Conservation (phyloP, 2,329 filamentous ascomycete genomes). For the Hymenoscyphus repandus region DNA sequence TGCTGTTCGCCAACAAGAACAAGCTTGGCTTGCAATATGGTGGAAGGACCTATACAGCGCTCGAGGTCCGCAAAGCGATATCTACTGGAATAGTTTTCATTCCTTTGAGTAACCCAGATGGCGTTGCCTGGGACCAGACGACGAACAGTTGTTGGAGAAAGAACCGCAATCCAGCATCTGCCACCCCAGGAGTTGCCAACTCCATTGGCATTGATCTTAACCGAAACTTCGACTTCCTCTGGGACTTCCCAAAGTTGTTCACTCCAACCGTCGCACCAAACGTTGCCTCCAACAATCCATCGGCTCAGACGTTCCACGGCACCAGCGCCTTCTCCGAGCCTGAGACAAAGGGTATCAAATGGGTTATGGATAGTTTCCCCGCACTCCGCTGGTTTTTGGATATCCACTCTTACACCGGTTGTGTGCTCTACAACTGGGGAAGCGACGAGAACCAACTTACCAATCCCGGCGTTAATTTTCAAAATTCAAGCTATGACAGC, state of each 20-base stretch:
- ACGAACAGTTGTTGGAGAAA: slow-evolving; percentile 49
- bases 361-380: slow-evolving; percentile 43
- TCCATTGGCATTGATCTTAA: slow-evolving; percentile 48
- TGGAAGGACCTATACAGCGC: slow-evolving; percentile 43
- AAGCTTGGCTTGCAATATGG: slow-evolving; percentile 47
- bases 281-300: slow-evolving; percentile 39
- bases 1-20: slow-evolving; percentile 47
- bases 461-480: slow-evolving; percentile 44
- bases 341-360: slow-evolving; percentile 49
- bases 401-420: slow-evolving; percentile 48
- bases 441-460: slow-evolving; percentile 47
- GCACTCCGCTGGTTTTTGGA: slow-evolving; percentile 53
- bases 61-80: slow-evolving; percentile 46
- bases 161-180: slow-evolving; percentile 45
- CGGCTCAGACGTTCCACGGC: slow-evolving; percentile 42
- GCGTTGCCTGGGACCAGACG: slow-evolving; percentile 45
- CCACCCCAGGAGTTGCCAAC: slow-evolving; percentile 21
- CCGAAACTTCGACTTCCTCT: slow-evolving; percentile 53
- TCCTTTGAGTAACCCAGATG: slow-evolving; percentile 48
- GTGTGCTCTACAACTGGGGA: slow-evolving; percentile 52
- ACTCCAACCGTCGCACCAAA: slow-evolving; percentile 33
- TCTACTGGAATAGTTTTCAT: slow-evolving; percentile 48
- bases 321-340: slow-evolving; percentile 47
- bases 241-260: slow-evolving; percentile 44
- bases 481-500: slow-evolving; percentile 46